Base-by-base conservation (phyloP, 768 basidiomycete species). In the Trametes sanguinea region DNA sequence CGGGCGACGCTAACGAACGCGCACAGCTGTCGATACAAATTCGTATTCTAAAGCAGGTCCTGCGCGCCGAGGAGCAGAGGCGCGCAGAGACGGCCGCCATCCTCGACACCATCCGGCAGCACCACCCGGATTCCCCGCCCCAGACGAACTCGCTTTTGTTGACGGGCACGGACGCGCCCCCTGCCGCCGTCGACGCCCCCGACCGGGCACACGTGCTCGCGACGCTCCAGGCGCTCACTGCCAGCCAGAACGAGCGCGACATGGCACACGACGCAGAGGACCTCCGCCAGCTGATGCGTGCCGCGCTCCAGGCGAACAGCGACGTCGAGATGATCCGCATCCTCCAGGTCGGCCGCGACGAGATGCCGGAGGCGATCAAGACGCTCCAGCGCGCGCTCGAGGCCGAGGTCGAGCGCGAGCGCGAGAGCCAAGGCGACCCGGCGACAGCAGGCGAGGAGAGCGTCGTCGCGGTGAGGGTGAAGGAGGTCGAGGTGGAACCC, bases 321-420 rank as follows among this genome's bases (percentile, higher is more conserved):
- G 90, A 92, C 67, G 81, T 77, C 8, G 82, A 85, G 65, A 84
- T 91, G 80, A 74, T 90, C 35, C 76, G 79, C 17, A 80, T 86
- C 1, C 76, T 91, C 43, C 83, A 88, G 64, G 81, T 88, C 46
- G 79, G 79, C 37, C 76, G 84, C 48, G 82, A 84, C 47, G 88
- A 90, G 71, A 87, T 90, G 81, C 86, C 87, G 1, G 91, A 93
- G 72, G 89, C 89, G 11, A 85, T 92, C 71, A 90, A 90, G 75
- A 86, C 90, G 4, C 77, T 93, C 16, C 90, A 90, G 74, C 75
- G 90, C 27, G 85, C 84, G 14, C 75, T 90, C 52, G 85, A 86
- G 75, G 65, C 69, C 17, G 77, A 80, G 56, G 74, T 77, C 45
- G 78, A 76, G 58, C 63, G 63, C 22, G 63, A 64, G 57, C 22